phyloP scores from a whole-genome alignment of 2,329 filamentous ascomycete genomes.

The Talaromyces islandicus region DNA sequence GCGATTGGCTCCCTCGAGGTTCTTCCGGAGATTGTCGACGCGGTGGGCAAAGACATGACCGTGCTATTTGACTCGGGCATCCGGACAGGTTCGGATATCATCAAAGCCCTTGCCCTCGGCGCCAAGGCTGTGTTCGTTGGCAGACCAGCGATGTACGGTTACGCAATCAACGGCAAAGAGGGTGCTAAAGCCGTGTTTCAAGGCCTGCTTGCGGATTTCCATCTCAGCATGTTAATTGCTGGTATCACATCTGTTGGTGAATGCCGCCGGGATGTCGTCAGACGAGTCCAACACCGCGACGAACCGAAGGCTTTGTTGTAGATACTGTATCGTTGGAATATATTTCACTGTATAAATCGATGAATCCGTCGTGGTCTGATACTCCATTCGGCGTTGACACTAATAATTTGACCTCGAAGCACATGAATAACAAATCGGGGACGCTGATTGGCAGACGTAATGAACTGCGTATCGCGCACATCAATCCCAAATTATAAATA shows the following conservation, averaged over 20 bases:
- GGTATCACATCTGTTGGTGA: slow-evolving; percentile 40
- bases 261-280: slow-evolving; percentile 27
- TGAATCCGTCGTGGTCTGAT: neutral
- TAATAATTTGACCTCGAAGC: neutral
- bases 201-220: slow-evolving; percentile 48
- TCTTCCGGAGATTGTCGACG: slow-evolving; percentile 50
- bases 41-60: slow-evolving; percentile 8
- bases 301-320: slow-evolving; percentile 30
- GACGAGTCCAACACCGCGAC: slow-evolving; percentile 30
- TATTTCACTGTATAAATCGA: neutral
- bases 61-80: slow-evolving; percentile 11
- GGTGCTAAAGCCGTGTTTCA: slow-evolving; percentile 10
- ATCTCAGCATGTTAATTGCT: slow-evolving; percentile 51
- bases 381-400: neutral
- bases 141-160: slow-evolving; percentile 10
- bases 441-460: neutral
- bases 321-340: neutral
- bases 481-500: neutral
- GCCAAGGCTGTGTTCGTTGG: slow-evolving; percentile 10
- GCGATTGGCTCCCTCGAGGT: slow-evolving; percentile 42
- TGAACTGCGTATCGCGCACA: neutral
- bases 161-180: slow-evolving; percentile 8
- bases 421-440: neutral
- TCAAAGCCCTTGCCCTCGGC: slow-evolving; percentile 11
- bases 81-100: slow-evolving; percentile 8